Conservation (phyloP, 495 filamentous ascomycete species). For the Hyaloscypha finlandica region DNA sequence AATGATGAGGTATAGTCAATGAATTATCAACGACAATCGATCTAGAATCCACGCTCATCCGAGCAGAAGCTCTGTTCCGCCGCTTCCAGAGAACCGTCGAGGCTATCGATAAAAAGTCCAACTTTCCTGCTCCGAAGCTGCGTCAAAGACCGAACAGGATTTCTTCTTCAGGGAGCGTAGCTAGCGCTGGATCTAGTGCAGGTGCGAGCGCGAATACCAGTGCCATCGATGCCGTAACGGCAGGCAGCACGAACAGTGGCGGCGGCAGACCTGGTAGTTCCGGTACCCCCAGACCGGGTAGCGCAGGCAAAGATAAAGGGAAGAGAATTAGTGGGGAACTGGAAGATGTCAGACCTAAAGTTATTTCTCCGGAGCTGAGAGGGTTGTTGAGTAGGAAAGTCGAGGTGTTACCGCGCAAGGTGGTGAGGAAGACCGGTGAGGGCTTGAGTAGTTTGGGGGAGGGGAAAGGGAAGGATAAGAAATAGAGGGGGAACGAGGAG, state of each 20-base stretch:
- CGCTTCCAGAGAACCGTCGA: conserved; percentile 87
- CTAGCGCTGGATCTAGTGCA: not conserved
- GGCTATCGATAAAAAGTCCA: conserved; percentile 83
- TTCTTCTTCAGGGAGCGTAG: conserved; percentile 4
- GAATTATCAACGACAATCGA: conserved; percentile 94
- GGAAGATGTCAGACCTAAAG: conserved; percentile 50
- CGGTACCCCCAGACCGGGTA: conserved; percentile 4
- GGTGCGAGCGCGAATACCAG: conserved; percentile 19
- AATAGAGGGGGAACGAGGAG: not conserved
- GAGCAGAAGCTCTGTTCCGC: conserved; percentile 85
- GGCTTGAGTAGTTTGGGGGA: conserved; percentile 31
- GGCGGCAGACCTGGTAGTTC: conserved; percentile 7
- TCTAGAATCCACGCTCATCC: conserved; percentile 75
- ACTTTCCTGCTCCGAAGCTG: conserved; percentile 65
- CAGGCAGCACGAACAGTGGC: conserved; percentile 20
- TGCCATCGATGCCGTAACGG: conserved; percentile 24
- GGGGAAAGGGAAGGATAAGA: not conserved
- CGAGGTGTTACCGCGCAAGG: conserved; percentile 57
- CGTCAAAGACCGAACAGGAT: conserved; percentile 45
- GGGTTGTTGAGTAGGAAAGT: conserved; percentile 72
- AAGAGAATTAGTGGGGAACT: conserved; percentile 35
- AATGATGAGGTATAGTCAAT: conserved; percentile 64
- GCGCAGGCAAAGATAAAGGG: conserved; percentile 10
- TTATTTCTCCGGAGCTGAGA: conserved; percentile 82
- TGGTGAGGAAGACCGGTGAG: conserved; percentile 46